These are phyloP conservation scores for Abelmoschus esculentus DNA, from an alignment of 345 rosid species.

Conservation along the genomic window DNA sequence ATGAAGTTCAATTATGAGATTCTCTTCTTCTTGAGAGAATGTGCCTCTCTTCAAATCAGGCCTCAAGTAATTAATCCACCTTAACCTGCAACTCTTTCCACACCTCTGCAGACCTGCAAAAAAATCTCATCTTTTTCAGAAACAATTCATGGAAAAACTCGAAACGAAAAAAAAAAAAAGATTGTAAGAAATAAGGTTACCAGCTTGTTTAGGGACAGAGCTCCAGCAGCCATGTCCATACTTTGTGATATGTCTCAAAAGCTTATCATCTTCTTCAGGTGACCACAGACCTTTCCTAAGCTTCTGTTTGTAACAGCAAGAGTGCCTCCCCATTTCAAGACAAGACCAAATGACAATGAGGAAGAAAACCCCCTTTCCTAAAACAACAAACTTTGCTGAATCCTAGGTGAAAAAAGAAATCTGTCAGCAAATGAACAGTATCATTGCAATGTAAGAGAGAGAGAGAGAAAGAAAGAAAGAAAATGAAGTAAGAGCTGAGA, in stretches of 20 bases:
- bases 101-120: slow-evolving; percentile 82
- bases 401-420: slow-evolving; percentile 18
- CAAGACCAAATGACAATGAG: slow-evolving; percentile 10
- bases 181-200: slow-evolving; percentile 14
- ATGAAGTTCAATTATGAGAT: slow-evolving; percentile 81
- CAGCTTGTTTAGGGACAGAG: slow-evolving; percentile 96
- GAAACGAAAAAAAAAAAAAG: neutral
- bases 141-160: neutral
- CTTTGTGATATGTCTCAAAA: slow-evolving; percentile 75
- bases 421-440: slow-evolving; percentile 31
- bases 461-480: slow-evolving; percentile 16
- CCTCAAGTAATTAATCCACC: slow-evolving; percentile 94
- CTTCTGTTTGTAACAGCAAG: slow-evolving; percentile 96
- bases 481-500: slow-evolving; percentile 40
- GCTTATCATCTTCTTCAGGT: slow-evolving; percentile 97
- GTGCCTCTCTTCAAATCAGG: slow-evolving; percentile 97
- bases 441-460: slow-evolving; percentile 10
- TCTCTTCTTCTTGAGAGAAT: slow-evolving; percentile 87
- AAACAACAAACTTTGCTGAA: slow-evolving; percentile 25
- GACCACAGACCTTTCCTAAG: slow-evolving; percentile 99
- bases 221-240: slow-evolving; percentile 98
- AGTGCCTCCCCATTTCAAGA: slow-evolving; percentile 79
- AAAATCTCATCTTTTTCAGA: neutral
- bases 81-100: slow-evolving; percentile 93
- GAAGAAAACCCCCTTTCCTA: slow-evolving; percentile 11